These are phyloP conservation scores for Oryza coarctata DNA, from an alignment of 176 grass and related monocot genomes.

Conservation along the genomic window DNA sequence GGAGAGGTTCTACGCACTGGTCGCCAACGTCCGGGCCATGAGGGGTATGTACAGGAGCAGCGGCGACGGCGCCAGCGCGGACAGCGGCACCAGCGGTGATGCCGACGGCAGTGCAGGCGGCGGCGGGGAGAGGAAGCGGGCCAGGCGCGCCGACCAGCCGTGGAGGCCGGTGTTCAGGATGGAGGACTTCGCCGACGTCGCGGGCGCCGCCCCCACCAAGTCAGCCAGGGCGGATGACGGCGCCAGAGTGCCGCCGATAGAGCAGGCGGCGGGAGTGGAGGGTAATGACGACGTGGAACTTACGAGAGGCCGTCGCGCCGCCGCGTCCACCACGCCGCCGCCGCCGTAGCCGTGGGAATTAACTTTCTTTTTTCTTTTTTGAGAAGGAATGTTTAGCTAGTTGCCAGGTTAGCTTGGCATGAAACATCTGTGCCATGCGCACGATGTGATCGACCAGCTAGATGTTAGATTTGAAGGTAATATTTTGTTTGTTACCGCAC, in stretches of 20 bases:
- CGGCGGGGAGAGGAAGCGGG: neutral
- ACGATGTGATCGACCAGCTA: neutral
- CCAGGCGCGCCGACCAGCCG: neutral
- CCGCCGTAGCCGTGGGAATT: no score
- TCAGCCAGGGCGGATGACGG: neutral
- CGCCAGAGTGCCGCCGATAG: neutral
- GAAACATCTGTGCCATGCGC: neutral
- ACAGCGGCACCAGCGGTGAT: neutral
- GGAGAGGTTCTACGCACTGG: constrained; percentile 37
- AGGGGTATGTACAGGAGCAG: neutral
- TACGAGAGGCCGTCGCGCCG: neutral
- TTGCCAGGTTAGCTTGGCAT: neutral
- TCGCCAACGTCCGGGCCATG: constrained; percentile 38
- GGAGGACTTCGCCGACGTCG: constrained; percentile 39
- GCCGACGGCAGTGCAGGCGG: neutral
- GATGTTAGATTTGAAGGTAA: no score
- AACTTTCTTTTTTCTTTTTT: no score
- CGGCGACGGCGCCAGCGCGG: neutral
- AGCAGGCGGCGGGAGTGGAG: neutral
- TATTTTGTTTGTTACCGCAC: no score
- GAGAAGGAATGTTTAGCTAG: neutral
- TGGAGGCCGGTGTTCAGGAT: constrained; percentile 39
- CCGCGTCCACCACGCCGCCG: neutral
- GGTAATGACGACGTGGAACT: neutral
- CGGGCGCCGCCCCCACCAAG: neutral